Base-by-base conservation (phyloP, 2,329 filamentous ascomycete species). In the Chrysoporthe cubensis region DNA sequence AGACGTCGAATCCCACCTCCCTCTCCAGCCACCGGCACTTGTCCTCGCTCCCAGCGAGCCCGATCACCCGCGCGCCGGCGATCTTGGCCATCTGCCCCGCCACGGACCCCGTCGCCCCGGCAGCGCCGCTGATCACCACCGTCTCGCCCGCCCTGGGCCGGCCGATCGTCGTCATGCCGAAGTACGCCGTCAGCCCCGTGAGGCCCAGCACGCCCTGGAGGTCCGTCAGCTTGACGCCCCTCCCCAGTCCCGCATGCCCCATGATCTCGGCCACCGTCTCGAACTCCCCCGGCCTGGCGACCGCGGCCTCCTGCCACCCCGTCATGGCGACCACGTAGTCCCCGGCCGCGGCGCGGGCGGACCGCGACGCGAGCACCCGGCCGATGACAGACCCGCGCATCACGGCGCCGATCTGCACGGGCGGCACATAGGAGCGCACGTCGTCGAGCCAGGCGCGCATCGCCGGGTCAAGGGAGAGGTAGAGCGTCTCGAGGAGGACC, bases 31-130 rank as follows among this genome's bases (percentile, higher is more conserved):
- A 92, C 61, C 81, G 78, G 72, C 87, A 85, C 76, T 89, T 89
- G 43, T 86, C 85, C 46, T 82, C 79, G 62, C 79, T 83, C 3
- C 87, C 87, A 0, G 86, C 87, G 63, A 88, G 78, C 2, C 87
- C 87, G 37, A 87, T 75, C 1, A 89, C 83, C 16, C 82, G 43
- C 70, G 73, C 85, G 2, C 86, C 88, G 73, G 87, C 85, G 58
- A 90, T 78, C 78, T 89, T 90, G 1, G 88, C 88, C 74, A 91
- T 90, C 76, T 91, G 89, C 0, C 87, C 88, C 0, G 85, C 89
- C 3, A 91, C 85, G 72, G 83, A 87, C 0, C 89, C 89, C 4
- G 89, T 91, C 0, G 89, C 89, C 0, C 89, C 89, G 0, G 89
- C 89, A 3, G 89, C 89, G 1, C 88, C 89, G 11, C 84, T 86